Evolutionary conservation across 2,329 filamentous ascomycete species (phyloP), one percentile per base, ranked within the genome.

Genomic region (Cordyceps farinosa): DNA sequence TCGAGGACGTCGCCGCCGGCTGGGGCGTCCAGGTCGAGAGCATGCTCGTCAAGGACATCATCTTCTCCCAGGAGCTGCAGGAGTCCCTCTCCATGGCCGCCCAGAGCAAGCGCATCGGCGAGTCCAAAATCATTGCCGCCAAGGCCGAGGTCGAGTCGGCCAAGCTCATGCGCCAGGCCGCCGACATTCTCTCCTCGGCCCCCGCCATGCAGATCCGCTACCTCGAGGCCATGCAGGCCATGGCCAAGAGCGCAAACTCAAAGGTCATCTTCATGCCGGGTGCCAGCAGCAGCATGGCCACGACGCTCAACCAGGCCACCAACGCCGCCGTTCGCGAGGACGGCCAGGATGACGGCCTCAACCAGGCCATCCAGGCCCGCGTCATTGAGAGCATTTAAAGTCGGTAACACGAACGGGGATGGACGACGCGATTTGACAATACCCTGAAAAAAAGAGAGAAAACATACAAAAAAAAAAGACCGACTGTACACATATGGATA

Each of bases 31-130:
- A 91, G 73, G 95, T 98, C 64, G 95, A 98, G 83, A 93, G 89
- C 73, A 99, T 99, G 94, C 87, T 99, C 69, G 94, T 99, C 85
- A 98, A 99, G 81, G 95, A 99, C 77, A 96, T 99, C 74, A 90
- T 98, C 75, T 99, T 99, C 86, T 92, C 88, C 78, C 87, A 92
- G 73, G 95, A 98, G 69, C 84, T 99, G 51, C 95, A 99, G 78
- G 94, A 98, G 73, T 95, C 91, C 22, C 86, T 99, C 56, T 96
- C 91, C 74, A 98, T 99, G 95, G 95, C 95, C 45, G 95, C 95
- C 3, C 95, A 99, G 84, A 92, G 90, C 82, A 98, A 98, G 89
- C 90, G 95, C 70, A 97, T 97, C 63, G 95, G 95, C 80, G 95
- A 99, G 79, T 92, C 90, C 80, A 99, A 99, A 84, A 92, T 99